Evolutionary conservation across 2,329 filamentous ascomycete species (phyloP).

Genomic region (Aureobasidium leucospermi): DNA sequence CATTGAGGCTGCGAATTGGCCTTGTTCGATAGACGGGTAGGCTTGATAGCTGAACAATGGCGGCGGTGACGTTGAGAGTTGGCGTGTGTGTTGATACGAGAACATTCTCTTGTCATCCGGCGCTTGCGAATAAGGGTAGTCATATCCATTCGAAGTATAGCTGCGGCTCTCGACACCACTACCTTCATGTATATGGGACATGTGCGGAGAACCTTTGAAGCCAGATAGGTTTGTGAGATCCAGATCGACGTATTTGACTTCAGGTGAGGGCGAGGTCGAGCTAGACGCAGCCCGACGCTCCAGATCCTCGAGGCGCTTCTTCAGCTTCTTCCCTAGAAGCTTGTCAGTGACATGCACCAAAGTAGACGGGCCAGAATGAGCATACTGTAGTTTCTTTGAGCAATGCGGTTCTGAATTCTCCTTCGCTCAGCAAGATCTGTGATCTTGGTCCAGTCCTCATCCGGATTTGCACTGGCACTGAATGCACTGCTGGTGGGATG

Average conservation of each 20-base stretch:
- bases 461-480: slow-evolving; percentile 86
- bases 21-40: slow-evolving; percentile 18
- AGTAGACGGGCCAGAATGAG: slow-evolving; percentile 20
- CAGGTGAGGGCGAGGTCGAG: slow-evolving; percentile 54
- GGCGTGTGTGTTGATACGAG: slow-evolving; percentile 57
- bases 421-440: slow-evolving; percentile 90
- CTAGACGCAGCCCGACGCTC: slow-evolving; percentile 67
- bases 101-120: slow-evolving; percentile 59
- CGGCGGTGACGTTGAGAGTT: slow-evolving; percentile 64
- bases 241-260: slow-evolving; percentile 50
- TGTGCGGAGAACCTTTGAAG: neutral
- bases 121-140: slow-evolving; percentile 4
- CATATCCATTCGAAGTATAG: neutral
- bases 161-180: slow-evolving; percentile 19
- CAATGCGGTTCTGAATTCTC: slow-evolving; percentile 95
- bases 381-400: slow-evolving; percentile 93
- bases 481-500: slow-evolving; percentile 89
- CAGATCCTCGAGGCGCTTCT: slow-evolving; percentile 79
- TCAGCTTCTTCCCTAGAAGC: slow-evolving; percentile 74
- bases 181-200: neutral
- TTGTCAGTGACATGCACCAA: slow-evolving; percentile 19
- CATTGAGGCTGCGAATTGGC: slow-evolving; percentile 37
- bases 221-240: slow-evolving; percentile 22
- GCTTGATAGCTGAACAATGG: slow-evolving; percentile 53
- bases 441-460: slow-evolving; percentile 99